phyloP scores from a whole-genome alignment of 169 alveolate species.

The Cryptosporidium parvum region DNA sequence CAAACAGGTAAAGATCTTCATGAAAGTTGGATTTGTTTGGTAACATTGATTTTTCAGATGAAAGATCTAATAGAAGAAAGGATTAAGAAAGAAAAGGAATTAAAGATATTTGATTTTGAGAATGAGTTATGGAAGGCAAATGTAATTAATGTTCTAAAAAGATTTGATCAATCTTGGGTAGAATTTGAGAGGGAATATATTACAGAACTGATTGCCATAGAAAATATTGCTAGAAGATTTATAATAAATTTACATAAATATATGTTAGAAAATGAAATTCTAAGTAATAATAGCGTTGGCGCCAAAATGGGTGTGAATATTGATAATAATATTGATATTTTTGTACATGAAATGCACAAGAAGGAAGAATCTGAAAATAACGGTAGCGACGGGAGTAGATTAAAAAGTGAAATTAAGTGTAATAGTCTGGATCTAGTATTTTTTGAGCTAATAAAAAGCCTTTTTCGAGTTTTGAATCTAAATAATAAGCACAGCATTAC shows the following conservation, averaged over 20 bases:
- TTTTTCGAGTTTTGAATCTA: conserved; percentile 30
- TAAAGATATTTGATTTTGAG: conserved; percentile 25
- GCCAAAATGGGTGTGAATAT: background rate
- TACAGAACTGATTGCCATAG: conserved; percentile 47
- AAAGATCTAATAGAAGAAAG: conserved; percentile 29
- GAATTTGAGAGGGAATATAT: conserved; percentile 45
- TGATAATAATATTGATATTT: background rate
- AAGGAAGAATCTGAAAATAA: background rate
- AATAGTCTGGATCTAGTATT: background rate
- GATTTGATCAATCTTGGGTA: conserved; percentile 56
- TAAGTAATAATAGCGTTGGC: background rate
- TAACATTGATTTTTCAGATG: conserved; percentile 40
- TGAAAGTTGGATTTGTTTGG: conserved; percentile 51
- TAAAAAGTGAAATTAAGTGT: background rate
- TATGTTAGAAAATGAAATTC: conserved; percentile 26
- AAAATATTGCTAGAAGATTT: conserved; percentile 57
- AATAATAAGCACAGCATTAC: conserved; percentile 9
- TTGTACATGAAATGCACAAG: background rate
- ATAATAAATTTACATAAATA: conserved; percentile 22
- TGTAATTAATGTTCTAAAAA: conserved; percentile 11
- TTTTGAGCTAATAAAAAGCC: conserved; percentile 20
- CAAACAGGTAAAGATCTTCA: conserved; percentile 28
- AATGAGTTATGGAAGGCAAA: conserved; percentile 50
- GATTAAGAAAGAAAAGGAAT: conserved; percentile 9
- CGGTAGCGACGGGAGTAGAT: background rate